phyloP scores from a whole-genome alignment of 192 early-diverging fungal genomes.

The Backusella liffmaniae region DNA sequence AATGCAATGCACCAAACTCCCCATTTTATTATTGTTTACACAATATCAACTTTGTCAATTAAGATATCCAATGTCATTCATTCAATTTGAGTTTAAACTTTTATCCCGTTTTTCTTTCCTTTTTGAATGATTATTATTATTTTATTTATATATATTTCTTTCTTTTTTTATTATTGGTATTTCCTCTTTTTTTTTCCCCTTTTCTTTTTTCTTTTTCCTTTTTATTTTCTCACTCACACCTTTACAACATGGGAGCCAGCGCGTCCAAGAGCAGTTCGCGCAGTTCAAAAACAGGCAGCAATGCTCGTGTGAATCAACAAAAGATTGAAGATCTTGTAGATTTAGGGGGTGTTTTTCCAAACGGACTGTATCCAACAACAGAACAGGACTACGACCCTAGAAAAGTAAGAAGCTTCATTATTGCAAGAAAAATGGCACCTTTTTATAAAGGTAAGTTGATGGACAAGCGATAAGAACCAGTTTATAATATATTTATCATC shows the following conservation, averaged over 20 bases:
- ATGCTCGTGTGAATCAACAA: constrained; percentile 7
- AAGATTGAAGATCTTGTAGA: constrained; percentile 49
- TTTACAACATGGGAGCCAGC: constrained; percentile 30
- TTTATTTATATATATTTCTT: not conserved
- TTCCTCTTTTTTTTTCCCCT: not conserved
- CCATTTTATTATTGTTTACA: too few species aligned
- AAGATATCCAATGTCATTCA: not conserved
- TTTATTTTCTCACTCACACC: not conserved
- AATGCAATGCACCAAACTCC: too few species aligned
- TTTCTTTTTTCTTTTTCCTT: not conserved
- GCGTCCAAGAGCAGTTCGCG: constrained; percentile 23
- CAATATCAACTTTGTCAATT: not conserved
- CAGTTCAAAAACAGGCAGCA: not conserved
- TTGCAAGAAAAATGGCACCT: constrained; percentile 72
- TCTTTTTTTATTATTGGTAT: not conserved
- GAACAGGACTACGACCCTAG: constrained; percentile 79
- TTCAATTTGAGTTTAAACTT: not conserved
- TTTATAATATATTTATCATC: not conserved
- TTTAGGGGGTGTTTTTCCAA: constrained; percentile 61
- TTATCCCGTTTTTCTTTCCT: not conserved
- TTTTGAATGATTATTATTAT: not conserved
- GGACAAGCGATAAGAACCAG: constrained; percentile 55
- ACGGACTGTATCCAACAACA: constrained; percentile 63
- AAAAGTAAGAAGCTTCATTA: constrained; percentile 72
- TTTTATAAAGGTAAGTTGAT: constrained; percentile 74